Evolutionary conservation across 2,329 filamentous ascomycete species (phyloP).

Genomic region (Microthyrium microscopicum): DNA sequence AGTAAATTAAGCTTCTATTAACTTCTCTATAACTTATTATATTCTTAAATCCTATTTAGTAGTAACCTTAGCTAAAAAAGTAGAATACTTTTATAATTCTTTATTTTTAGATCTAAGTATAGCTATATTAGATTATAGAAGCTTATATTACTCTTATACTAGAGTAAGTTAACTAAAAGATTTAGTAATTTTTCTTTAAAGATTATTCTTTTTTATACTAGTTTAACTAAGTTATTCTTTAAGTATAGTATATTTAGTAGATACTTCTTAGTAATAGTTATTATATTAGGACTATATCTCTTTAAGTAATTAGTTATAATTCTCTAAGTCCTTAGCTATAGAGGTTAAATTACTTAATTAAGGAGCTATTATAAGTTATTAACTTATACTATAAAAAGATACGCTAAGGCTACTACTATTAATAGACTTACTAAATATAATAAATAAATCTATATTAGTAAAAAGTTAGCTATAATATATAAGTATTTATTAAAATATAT

Average conservation of each 20-base stretch:
- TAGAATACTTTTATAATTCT: conserved; percentile 70
- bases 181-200: conserved; percentile 70
- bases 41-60: conserved; percentile 81
- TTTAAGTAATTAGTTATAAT: conserved; percentile 62
- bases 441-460: conserved; percentile 43
- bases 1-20: conserved; percentile 69
- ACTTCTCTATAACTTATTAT: conserved; percentile 82
- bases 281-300: conserved; percentile 86
- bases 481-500: conserved; percentile 93
- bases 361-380: no score
- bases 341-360: conserved; percentile 26
- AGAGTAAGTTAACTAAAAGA: conserved; percentile 67
- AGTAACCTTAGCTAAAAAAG: conserved; percentile 60
- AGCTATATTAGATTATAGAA: conserved; percentile 74
- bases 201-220: conserved; percentile 61
- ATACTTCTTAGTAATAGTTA: conserved; percentile 69
- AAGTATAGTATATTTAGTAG: conserved; percentile 63
- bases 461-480: conserved; percentile 53
- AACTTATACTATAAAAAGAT: conserved; percentile 21
- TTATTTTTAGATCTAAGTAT: conserved; percentile 71
- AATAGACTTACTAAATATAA: conserved; percentile 55
- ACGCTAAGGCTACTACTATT: conserved; percentile 35
- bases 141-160: conserved; percentile 69
- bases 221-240: conserved; percentile 73
- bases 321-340: conserved; percentile 41